These are phyloP conservation scores for Ailanthus altissimus DNA, from an alignment of 345 rosid genomes.

Conservation along the genomic window DNA sequence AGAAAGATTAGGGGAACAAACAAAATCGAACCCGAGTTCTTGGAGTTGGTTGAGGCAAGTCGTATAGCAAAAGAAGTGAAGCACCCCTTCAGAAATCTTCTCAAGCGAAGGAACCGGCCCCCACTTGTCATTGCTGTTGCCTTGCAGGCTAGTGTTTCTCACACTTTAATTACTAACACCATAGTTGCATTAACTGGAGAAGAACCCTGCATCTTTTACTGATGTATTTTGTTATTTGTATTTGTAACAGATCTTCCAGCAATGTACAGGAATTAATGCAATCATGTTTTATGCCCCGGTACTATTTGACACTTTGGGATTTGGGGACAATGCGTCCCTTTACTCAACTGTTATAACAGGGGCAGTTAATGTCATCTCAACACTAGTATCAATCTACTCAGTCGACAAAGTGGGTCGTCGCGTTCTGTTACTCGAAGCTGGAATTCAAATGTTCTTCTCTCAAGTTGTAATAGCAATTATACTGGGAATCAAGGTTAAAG, in stretches of 20 bases:
- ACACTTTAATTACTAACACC: background rate
- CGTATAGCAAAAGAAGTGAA: conserved; percentile 79
- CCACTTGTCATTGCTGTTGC: conserved; percentile 78
- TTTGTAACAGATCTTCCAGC: conserved; percentile 76
- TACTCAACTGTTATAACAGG: conserved; percentile 94
- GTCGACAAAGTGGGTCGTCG: conserved; percentile 92
- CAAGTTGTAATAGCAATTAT: conserved; percentile 70
- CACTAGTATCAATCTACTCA: conserved; percentile 74
- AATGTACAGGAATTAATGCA: conserved; percentile 90
- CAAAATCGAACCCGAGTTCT: conserved; percentile 79
- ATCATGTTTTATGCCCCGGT: conserved; percentile 98
- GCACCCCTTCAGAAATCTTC: conserved; percentile 87
- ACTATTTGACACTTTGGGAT: conserved; percentile 74
- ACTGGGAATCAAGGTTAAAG: conserved; percentile 75
- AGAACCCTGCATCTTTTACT: background rate
- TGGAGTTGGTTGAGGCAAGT: conserved; percentile 90
- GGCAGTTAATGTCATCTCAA: conserved; percentile 85
- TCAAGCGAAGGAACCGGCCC: conserved; percentile 71
- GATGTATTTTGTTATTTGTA: background rate
- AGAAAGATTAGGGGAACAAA: conserved; percentile 77
- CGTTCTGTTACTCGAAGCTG: conserved; percentile 77
- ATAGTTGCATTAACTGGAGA: background rate
- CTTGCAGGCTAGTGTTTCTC: conserved; percentile 55
- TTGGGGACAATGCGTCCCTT: conserved; percentile 75
- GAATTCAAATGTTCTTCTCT: conserved; percentile 88